Evolutionary conservation across 805 yeast genomes (phyloP), one percentile per base, ranked within the genome.

Genomic region (Saturnispora silvae): DNA sequence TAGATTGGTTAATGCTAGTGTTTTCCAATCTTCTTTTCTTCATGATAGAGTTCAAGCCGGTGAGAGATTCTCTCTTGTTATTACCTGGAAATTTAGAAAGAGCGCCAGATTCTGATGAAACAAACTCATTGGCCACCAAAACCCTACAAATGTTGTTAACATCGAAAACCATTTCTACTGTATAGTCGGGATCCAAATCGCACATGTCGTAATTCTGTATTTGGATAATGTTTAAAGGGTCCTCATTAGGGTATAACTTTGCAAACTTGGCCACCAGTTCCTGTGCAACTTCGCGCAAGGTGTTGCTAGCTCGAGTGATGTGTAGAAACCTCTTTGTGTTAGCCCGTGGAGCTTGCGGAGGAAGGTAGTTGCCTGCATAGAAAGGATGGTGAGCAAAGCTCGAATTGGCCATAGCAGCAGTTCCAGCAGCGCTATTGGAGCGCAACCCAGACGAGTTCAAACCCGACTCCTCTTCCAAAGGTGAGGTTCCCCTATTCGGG

Each of bases 121-220:
- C 19, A 25, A 56, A 68, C 22, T 70, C 74, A 31, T 58, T 52
- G 20, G 56, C 56, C 20, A 72, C 45, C 3, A 71, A 45, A 2
- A 71, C 76, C 28, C 68, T 56, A 7, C 74, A 67, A 4, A 65
- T 56, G 40, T 65, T 68, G 40, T 61, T 65, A 11, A 58, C 55
- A 36, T 65, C 72, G 48, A 83, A 81, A 5, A 81, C 77, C 47
- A 81, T 83, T 8, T 67, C 68, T 0, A 76, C 79, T 3, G 56
- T 42, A 45, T 76, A 82, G 42, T 81, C 94, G 0, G 87, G 87
- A 54, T 83, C 95, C 40, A 83, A 59, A 51, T 83, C 94, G 46
- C 87, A 81, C 40, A 68, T 68, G 41, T 73, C 69, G 29, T 55
- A 56, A 53, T 82, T 89, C 50, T 82, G 94, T 4, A 83, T 56